Percentiles rank a stretch among this genome's conserved stretches.
Evolutionary conservation across 2,329 filamentous ascomycete genomes (phyloP).

Genomic region (Colletotrichum lini): DNA sequence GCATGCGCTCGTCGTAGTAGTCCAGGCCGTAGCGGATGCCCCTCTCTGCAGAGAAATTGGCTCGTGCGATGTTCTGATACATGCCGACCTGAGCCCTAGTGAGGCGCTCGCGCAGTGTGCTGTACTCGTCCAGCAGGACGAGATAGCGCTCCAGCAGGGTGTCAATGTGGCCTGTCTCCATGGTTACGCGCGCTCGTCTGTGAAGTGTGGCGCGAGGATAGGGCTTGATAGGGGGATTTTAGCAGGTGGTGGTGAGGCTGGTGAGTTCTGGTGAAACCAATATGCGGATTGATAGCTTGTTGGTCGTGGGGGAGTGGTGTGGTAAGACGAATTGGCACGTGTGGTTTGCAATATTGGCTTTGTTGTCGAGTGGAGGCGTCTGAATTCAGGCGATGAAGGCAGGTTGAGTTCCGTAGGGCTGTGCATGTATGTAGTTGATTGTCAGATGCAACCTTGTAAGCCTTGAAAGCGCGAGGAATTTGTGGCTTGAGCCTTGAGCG

Average conservation of each 20-base stretch:
- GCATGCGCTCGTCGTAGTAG: slow-evolving; percentile 82
- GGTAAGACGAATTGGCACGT: not conserved
- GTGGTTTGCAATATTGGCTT: not conserved
- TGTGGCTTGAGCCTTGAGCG: slow-evolving; percentile 40
- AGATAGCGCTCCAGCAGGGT: slow-evolving; percentile 76
- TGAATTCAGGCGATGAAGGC: slow-evolving; percentile 12
- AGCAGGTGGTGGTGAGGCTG: not conserved
- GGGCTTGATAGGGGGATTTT: not conserved
- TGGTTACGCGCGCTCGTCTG: slow-evolving; percentile 5
- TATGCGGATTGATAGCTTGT: not conserved
- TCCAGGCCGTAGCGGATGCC: slow-evolving; percentile 77
- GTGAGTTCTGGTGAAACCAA: slow-evolving; percentile 6
- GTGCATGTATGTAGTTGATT: slow-evolving; percentile 29
- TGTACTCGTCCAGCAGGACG: slow-evolving; percentile 76
- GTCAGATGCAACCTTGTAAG: slow-evolving; percentile 28
- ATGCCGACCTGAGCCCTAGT: slow-evolving; percentile 68
- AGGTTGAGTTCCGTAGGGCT: slow-evolving; percentile 26
- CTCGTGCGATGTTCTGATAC: slow-evolving; percentile 76
- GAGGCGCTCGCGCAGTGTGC: slow-evolving; percentile 69
- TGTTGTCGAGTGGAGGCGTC: slow-evolving; percentile 6
- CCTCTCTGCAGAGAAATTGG: slow-evolving; percentile 79
- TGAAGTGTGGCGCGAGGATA: not conserved
- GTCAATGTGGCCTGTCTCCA: slow-evolving; percentile 66
- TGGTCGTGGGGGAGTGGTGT: not conserved
- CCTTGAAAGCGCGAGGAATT: slow-evolving; percentile 26